phyloP scores from a whole-genome alignment of 2,329 filamentous ascomycete genomes.

The Hyphodiscus sp. region DNA sequence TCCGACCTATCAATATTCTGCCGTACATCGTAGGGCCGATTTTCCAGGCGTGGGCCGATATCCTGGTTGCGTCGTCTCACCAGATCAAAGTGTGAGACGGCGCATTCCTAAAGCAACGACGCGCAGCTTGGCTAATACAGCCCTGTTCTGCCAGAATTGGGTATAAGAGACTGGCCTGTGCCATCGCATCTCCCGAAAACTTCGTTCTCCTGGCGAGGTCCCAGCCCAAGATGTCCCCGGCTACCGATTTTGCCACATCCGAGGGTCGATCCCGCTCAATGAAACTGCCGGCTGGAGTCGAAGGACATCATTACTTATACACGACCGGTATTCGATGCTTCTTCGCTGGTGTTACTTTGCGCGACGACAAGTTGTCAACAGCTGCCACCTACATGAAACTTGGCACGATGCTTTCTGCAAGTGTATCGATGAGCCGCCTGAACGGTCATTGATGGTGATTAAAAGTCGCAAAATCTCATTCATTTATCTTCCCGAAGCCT shows the following conservation, averaged over 20 bases:
- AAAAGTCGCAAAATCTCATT: neutral
- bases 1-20: neutral
- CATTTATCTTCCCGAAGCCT: neutral
- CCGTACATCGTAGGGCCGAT: no score
- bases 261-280: no score
- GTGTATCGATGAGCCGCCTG: neutral
- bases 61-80: neutral
- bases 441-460: neutral
- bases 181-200: neutral
- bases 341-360: no score
- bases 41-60: neutral
- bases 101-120: neutral
- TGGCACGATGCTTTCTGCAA: neutral
- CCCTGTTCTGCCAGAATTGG: neutral
- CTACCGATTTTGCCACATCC: neutral
- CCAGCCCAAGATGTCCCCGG: no score
- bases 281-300: no score
- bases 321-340: no score
- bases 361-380: no score
- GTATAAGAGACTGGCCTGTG: neutral
- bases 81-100: neutral
- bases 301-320: no score
- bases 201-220: neutral
- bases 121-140: neutral
- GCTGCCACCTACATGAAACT: no score